Evolutionary conservation across 257 asterid species (phyloP), one percentile per base, ranked within the genome.

Genomic region (Solanum etuberosum): DNA sequence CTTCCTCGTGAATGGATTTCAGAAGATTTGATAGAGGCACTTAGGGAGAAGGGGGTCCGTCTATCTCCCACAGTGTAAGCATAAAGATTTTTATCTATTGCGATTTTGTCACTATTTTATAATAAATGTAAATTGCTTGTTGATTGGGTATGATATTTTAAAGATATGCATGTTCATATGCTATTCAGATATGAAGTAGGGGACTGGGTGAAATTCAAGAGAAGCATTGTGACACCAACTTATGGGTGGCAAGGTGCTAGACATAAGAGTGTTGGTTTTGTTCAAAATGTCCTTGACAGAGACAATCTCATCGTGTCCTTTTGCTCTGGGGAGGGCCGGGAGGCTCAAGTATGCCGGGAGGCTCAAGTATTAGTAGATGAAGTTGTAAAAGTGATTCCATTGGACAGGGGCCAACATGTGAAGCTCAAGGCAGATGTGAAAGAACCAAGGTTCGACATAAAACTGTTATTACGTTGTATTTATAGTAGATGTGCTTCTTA

Each of bases 1-100:
- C 96, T 97, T 77, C 99, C 99, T 7, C 94, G 99, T 88, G 99
- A 97, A 92, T 97, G 99, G 99, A 94, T 97, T 88, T 96, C 98
- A 86, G 99, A 97, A 93, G 98, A 96, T 90, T 90, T 97, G 88
- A 91, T 92, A 93, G 99, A 95, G 93, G 94, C 97, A 51, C 95
- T 97, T 72, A 70, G 83, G 84, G 93, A 91, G 88, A 94, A 91
- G 92, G 98, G 96, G 85, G 95, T 94, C 74, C 89, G 93, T 67
- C 91, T 97, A 89, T 95, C 99, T 90, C 96, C 98, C 48, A 95
- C 98, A 89, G 88, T 91, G 99, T 97, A 85, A 88, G 93, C 91
- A 86, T 67, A 86, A 84, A 70, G 76, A 42, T 29, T 38, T 72
- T 23, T 68, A 70, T 34, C 31, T 80, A 81, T 70, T 14, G 34